phyloP scores from a whole-genome alignment of 2,329 filamentous ascomycete species.

The Zymoseptoria ardabiliae region DNA sequence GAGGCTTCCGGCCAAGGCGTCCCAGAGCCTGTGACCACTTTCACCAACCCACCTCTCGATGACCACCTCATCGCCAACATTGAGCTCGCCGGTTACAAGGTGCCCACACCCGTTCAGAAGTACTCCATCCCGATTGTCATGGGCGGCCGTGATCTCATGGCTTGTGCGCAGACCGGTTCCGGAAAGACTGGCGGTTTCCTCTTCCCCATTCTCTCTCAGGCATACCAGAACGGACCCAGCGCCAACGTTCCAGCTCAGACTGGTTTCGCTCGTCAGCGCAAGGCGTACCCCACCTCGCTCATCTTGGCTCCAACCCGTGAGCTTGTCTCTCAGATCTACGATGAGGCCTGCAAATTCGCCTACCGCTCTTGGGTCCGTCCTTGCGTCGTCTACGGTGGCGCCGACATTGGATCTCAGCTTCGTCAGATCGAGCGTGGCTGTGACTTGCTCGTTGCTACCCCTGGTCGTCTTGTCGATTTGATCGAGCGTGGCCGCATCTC shows the following conservation, averaged over 20 bases:
- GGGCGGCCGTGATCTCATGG: slow-evolving; percentile 96
- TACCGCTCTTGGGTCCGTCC: slow-evolving; percentile 99
- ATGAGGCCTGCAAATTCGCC: slow-evolving; percentile 94
- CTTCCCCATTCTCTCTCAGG: slow-evolving; percentile 97
- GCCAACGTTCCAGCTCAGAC: slow-evolving; percentile 56
- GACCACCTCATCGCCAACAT: slow-evolving; percentile 92
- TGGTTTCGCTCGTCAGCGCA: slow-evolving; percentile 86
- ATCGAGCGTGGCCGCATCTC: slow-evolving; percentile 98
- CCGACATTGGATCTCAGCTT: slow-evolving; percentile 95
- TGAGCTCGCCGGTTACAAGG: slow-evolving; percentile 85
- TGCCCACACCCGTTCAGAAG: slow-evolving; percentile 95
- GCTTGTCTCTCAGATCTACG: slow-evolving; percentile 96
- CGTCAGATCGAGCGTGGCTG: slow-evolving; percentile 97
- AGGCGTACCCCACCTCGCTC: slow-evolving; percentile 92
- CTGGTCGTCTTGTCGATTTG: slow-evolving; percentile 92
- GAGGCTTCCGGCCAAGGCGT: slow-evolving; percentile 92
- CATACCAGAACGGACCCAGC: slow-evolving; percentile 82
- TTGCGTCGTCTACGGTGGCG: slow-evolving; percentile 97
- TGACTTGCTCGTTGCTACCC: slow-evolving; percentile 93
- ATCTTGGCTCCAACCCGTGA: slow-evolving; percentile 96
- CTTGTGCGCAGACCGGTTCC: slow-evolving; percentile 98
- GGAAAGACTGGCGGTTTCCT: slow-evolving; percentile 99
- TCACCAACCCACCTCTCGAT: slow-evolving; percentile 91
- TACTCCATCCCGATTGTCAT: slow-evolving; percentile 99
- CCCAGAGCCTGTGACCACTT: slow-evolving; percentile 81